Conservation (phyloP, 1,284 basidiomycete genomes). For the Ustilago tritici region DNA sequence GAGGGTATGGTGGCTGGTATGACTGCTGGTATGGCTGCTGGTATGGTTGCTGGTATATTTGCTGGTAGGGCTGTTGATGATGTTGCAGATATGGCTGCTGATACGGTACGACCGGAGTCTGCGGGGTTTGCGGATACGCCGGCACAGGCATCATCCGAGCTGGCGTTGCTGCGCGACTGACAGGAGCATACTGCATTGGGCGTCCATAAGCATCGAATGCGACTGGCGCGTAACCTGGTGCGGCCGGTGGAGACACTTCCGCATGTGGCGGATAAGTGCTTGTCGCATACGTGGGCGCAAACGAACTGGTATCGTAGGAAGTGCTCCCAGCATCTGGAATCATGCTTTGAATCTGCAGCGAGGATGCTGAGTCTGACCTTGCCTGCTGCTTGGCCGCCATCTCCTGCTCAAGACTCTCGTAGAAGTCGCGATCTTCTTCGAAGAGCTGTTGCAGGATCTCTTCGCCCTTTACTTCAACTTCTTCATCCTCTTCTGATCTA, state of each 20-base stretch:
- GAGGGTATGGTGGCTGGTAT: background rate
- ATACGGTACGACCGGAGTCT: background rate
- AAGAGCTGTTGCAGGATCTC: background rate
- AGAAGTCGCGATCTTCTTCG: background rate
- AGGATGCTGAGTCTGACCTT: slow-evolving; percentile 7
- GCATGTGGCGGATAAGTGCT: background rate
- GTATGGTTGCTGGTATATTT: too few species aligned
- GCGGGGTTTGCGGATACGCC: background rate
- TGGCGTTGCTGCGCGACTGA: background rate
- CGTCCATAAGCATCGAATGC: slow-evolving; percentile 9
- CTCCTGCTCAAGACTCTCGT: slow-evolving; percentile 16
- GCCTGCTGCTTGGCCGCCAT: slow-evolving; percentile 1
- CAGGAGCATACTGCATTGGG: slow-evolving; percentile 6
- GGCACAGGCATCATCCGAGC: background rate
- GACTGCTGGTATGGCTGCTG: too few species aligned
- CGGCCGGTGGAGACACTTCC: background rate
- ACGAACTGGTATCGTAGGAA: slow-evolving; percentile 22
- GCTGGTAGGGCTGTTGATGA: background rate
- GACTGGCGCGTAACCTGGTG: background rate
- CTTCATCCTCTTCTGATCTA: background rate
- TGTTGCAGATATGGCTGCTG: background rate
- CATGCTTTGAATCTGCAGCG: slow-evolving; percentile 25
- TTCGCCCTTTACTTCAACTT: background rate
- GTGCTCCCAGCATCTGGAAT: slow-evolving; percentile 24
- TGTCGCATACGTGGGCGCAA: slow-evolving; percentile 10